phyloP scores from a whole-genome alignment of 768 basidiomycete genomes.

The Boletus sp. region DNA sequence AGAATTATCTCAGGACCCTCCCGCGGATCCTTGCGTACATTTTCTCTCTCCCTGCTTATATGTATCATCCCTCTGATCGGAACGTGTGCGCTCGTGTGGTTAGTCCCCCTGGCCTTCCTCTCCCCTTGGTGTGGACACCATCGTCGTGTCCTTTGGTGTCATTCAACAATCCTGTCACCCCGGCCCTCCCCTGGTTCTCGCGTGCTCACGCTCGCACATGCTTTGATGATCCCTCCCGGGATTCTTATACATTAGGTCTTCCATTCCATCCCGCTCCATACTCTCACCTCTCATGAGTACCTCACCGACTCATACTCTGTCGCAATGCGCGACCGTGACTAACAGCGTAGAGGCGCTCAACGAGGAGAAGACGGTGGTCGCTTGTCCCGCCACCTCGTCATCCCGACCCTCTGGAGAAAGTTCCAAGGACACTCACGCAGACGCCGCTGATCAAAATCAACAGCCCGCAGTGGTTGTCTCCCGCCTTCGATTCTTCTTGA shows the following conservation, averaged over 20 bases:
- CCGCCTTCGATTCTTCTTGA: conserved; percentile 30
- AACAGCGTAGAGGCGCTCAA: conserved; percentile 27
- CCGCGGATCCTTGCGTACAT: conserved; percentile 30
- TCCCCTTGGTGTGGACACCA: conserved; percentile 5
- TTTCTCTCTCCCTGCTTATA: conserved; percentile 21
- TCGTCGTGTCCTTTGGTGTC: conserved; percentile 5
- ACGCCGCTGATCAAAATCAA: conserved; percentile 1
- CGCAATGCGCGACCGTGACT: conserved; percentile 30
- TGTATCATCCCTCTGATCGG: conserved; percentile 21
- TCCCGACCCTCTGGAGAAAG: conserved; percentile 1
- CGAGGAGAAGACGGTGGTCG: conserved; percentile 22
- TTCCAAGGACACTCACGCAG: neutral
- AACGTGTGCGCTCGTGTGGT: conserved; percentile 4
- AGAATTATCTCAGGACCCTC: conserved; percentile 26
- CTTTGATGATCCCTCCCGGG: conserved; percentile 14
- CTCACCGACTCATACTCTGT: conserved; percentile 28
- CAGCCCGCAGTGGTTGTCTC: conserved; percentile 30
- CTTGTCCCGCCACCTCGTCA: neutral
- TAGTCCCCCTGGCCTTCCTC: conserved; percentile 9
- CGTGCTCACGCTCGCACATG: conserved; percentile 5
- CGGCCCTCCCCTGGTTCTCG: conserved; percentile 11
- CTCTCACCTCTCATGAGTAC: conserved; percentile 22
- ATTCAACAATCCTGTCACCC: conserved; percentile 1
- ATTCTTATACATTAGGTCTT: conserved; percentile 16
- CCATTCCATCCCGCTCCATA: neutral